A percentile compares a stretch with the other conserved stretches of the same genome.
These are phyloP conservation scores for Gymnopus androsaceus DNA, from an alignment of 1,284 basidiomycete genomes.

Conservation along the genomic window DNA sequence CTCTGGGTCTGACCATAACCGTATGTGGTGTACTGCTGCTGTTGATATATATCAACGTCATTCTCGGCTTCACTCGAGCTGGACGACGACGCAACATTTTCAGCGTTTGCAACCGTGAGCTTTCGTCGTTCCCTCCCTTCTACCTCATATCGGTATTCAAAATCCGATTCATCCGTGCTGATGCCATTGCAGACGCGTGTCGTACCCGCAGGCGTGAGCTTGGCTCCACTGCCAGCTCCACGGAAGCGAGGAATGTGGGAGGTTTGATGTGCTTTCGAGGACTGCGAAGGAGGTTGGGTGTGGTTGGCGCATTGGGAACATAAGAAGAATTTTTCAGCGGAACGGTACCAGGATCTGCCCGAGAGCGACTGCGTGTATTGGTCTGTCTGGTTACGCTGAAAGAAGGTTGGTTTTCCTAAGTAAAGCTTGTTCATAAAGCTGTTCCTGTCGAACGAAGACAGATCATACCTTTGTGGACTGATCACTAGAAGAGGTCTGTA, in stretches of 20 bases:
- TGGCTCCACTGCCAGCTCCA: too few species aligned
- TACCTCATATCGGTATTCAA: constrained; percentile 41
- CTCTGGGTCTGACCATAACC: constrained; percentile 13
- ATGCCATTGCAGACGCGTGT: constrained; percentile 14
- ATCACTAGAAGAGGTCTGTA: constrained; percentile 10
- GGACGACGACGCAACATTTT: constrained; percentile 36
- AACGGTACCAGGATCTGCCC: constrained; percentile 38
- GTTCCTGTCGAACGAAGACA: too few species aligned
- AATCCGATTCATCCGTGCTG: constrained; percentile 42
- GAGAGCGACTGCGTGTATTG: constrained; percentile 32
- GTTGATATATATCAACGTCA: constrained; percentile 24
- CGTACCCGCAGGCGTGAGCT: constrained; percentile 14
- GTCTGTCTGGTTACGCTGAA: constrained; percentile 11
- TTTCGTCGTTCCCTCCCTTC: constrained; percentile 39
- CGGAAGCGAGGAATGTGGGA: constrained; percentile 45
- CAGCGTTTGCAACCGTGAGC: constrained; percentile 56
- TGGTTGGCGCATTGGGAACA: constrained; percentile 16
- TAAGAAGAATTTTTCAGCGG: neutral
- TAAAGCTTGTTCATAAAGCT: too few species aligned
- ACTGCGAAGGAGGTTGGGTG: constrained; percentile 21
- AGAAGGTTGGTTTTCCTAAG: constrained; percentile 13
- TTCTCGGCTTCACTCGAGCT: constrained; percentile 48
- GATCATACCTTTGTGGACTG: constrained; percentile 15
- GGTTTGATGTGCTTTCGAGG: constrained; percentile 9
- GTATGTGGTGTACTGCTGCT: neutral